These are phyloP conservation scores for Yamadazyma diospyri DNA, from an alignment of 1,139 yeast species.

Conservation along the genomic window DNA sequence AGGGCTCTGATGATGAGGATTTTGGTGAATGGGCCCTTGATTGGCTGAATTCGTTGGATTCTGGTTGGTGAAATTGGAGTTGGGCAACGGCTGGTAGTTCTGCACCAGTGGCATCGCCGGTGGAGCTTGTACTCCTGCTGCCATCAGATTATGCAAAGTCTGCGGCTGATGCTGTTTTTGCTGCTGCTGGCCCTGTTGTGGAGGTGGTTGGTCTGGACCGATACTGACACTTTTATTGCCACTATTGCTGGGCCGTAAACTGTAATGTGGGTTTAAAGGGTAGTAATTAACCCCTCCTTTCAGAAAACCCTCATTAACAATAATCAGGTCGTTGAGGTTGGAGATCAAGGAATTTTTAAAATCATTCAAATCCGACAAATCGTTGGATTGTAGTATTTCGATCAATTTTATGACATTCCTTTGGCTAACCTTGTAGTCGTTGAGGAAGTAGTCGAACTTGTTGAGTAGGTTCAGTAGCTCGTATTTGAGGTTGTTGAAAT, in stretches of 20 bases:
- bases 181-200: conserved; percentile 19
- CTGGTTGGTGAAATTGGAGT: not conserved
- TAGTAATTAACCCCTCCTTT: conserved; percentile 25
- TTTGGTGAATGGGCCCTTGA: not conserved
- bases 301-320: conserved; percentile 11
- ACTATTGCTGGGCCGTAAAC: conserved; percentile 5
- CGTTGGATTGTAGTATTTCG: conserved; percentile 13
- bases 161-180: conserved; percentile 2
- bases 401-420: conserved; percentile 14
- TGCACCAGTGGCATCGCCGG: conserved; percentile 5
- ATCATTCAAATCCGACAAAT: conserved; percentile 12
- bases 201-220: conserved; percentile 6
- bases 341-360: conserved; percentile 13
- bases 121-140: not conserved
- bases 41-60: not conserved
- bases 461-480: conserved; percentile 14
- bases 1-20: conserved; percentile 5
- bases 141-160: not conserved
- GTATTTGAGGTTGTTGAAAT: conserved; percentile 15
- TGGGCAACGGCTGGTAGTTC: not conserved
- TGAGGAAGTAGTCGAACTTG: conserved; percentile 16
- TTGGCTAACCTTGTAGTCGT: conserved; percentile 16
- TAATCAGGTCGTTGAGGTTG: conserved; percentile 13
- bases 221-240: conserved; percentile 7
- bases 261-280: conserved; percentile 36